Percentiles rank a stretch among this genome's conserved stretches.
These are phyloP conservation scores for Onygenales sp. DNA, from an alignment of 2,329 filamentous ascomycete species.

Conservation along the genomic window DNA sequence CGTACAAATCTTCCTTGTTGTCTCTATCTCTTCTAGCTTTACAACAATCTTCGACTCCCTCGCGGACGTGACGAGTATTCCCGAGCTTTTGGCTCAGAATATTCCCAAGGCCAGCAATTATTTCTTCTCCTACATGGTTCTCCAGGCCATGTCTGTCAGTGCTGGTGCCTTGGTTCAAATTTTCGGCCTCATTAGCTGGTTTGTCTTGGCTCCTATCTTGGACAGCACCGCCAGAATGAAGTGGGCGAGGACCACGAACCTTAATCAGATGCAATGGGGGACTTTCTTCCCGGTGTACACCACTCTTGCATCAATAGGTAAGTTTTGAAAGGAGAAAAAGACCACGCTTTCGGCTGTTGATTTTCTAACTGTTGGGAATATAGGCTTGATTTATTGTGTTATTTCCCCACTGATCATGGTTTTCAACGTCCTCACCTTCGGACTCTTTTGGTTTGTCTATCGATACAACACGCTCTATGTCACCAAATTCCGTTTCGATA, in stretches of 20 bases:
- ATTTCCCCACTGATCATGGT: conserved; percentile 83
- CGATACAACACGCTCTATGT: conserved; percentile 97
- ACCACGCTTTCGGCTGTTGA: background rate
- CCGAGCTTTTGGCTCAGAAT: conserved; percentile 63
- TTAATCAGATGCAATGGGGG: conserved; percentile 78
- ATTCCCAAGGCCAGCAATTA: conserved; percentile 86
- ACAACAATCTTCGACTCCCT: conserved; percentile 56
- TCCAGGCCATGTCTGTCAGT: conserved; percentile 84
- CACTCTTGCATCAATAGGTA: conserved; percentile 84
- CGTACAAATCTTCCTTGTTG: conserved; percentile 86
- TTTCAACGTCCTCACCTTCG: conserved; percentile 89
- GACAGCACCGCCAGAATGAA: conserved; percentile 78
- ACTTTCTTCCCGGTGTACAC: conserved; percentile 94
- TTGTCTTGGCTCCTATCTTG: conserved; percentile 66
- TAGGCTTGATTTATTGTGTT: conserved; percentile 70
- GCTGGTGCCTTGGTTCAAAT: conserved; percentile 82
- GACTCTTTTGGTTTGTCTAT: conserved; percentile 85
- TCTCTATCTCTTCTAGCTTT: conserved; percentile 72
- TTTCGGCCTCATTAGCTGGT: conserved; percentile 69
- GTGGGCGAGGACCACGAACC: conserved; percentile 71
- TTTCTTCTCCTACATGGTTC: conserved; percentile 97
- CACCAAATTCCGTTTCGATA: conserved; percentile 79
- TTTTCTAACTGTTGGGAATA: background rate
- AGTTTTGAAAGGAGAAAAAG: conserved; percentile 11
- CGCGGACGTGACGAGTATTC: conserved; percentile 58